Evolutionary conservation across 2,329 filamentous ascomycete genomes (phyloP), one percentile per base, ranked within the genome.

Genomic region (Didymosphaeria variabile): DNA sequence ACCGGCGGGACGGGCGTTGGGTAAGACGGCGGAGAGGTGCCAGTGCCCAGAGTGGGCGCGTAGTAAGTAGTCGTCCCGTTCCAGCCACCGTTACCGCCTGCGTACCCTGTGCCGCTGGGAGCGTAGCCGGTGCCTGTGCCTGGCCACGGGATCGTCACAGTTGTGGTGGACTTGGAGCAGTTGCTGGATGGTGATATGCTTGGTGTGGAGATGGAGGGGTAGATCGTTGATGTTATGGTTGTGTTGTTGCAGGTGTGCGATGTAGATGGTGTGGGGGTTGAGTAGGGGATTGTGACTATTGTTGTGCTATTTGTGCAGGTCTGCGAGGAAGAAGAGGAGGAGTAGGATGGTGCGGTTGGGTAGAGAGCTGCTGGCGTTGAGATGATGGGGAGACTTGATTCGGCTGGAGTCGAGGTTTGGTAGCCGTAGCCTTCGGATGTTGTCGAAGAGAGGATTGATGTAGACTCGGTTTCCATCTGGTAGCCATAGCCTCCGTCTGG

Each of bases 191-290:
- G 34, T 7, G 50, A 40, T 6, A 21, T 21, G 12, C 32, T 40
- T 3, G 50, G 34, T 2, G 34, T 31, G 2, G 34, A n/a, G 34
- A 42, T 42, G 2, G 17, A 26, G 3, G 31, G 15, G 38, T 26
- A 55, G 26, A 55, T 23, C 2, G 52, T 55, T 8, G 52, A 55
- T 40, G 52, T 55, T 55, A 55, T 45, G 6, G 52, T 55, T 19
- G 26, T 45, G 38, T 55, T 55, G 23, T 55, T 26, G 52, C 52
- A 55, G 23, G 52, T 55, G 17, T 45, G 52, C 10, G 38, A 42
- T 21, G 38, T 32, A 8, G 38, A 32, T 7, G 52, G 52, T 23
- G 38, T 40, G 36, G 51, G 2, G 1, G 51, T 44, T 5, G 52
- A 38, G 38, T 44, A 55, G 3, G 50, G 34, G 38, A 55, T 45